phyloP scores from a whole-genome alignment of 2,329 filamentous ascomycete genomes.

The Aspergillus awamori region DNA sequence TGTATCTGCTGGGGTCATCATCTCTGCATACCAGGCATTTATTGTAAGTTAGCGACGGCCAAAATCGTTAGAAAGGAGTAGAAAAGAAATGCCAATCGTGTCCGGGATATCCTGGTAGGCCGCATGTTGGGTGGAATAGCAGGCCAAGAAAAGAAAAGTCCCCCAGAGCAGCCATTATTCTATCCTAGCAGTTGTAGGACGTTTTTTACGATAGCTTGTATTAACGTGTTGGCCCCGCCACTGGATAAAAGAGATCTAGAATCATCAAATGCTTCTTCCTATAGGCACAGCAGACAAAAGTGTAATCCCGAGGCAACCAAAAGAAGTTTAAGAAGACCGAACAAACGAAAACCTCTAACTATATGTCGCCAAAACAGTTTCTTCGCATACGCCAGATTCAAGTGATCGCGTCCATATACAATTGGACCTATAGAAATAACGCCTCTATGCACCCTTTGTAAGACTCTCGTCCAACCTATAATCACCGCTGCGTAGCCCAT shows the following conservation, averaged over 20 bases:
- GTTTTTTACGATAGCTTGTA: background rate
- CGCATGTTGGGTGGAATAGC: too few species aligned
- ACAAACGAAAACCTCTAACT: background rate
- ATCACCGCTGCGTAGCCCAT: constrained; percentile 57
- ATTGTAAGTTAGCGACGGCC: too few species aligned
- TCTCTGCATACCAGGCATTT: too few species aligned
- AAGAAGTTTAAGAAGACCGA: background rate
- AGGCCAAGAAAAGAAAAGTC: too few species aligned
- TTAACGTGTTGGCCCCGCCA: background rate
- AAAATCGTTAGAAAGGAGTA: too few species aligned
- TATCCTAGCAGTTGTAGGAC: background rate
- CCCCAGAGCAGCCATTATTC: background rate
- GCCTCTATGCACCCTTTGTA: constrained; percentile 30
- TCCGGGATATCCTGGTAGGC: too few species aligned
- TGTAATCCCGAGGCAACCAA: background rate
- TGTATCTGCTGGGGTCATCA: too few species aligned
- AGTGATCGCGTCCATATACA: background rate
- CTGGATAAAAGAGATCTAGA: background rate
- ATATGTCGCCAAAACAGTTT: constrained; percentile 1
- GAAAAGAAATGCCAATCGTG: too few species aligned
- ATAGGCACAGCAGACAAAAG: background rate
- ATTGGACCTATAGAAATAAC: constrained; percentile 13
- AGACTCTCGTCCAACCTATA: constrained; percentile 52
- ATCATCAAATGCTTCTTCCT: background rate
- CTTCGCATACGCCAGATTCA: background rate